Conservation (phyloP, 176 grass and related monocot genomes). For the Cenchrus americanus region DNA sequence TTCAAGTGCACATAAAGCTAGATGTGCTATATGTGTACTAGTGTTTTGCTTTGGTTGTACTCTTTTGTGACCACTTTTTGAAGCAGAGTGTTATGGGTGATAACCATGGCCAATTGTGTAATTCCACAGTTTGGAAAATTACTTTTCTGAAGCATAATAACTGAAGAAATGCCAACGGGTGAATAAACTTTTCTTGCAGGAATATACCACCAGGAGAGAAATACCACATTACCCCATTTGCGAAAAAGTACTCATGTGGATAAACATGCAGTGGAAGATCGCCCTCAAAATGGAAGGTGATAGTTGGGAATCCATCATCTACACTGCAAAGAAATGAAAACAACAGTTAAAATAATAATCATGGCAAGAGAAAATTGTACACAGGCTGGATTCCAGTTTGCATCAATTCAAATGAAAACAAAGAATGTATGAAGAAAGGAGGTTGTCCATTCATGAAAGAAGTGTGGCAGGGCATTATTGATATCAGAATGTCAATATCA, state of each 20-base stretch:
- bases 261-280: slow-evolving; percentile 77
- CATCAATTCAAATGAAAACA: slow-evolving; percentile 35
- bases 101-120: not conserved
- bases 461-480: not conserved
- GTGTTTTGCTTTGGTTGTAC: not conserved
- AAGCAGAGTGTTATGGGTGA: not conserved
- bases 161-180: slow-evolving; percentile 25
- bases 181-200: slow-evolving; percentile 21
- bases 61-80: not conserved
- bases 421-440: slow-evolving; percentile 1
- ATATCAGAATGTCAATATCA: not conserved
- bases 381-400: slow-evolving; percentile 16
- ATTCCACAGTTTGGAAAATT: not conserved
- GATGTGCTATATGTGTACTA: not conserved
- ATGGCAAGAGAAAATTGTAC: slow-evolving; percentile 11
- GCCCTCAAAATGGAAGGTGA: slow-evolving; percentile 86
- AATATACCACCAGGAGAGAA: slow-evolving; percentile 19
- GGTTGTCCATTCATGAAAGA: slow-evolving; percentile 1
- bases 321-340: slow-evolving; percentile 67
- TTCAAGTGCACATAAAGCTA: slow-evolving; percentile 6
- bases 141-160: too few relatives aligned
- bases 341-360: slow-evolving; percentile 33
- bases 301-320: slow-evolving; percentile 83
- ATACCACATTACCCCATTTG: slow-evolving; percentile 84
- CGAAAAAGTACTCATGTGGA: slow-evolving; percentile 95